Evolutionary conservation across 2,329 filamentous ascomycete genomes (phyloP).

Genomic region (Cordyceps farinosa): DNA sequence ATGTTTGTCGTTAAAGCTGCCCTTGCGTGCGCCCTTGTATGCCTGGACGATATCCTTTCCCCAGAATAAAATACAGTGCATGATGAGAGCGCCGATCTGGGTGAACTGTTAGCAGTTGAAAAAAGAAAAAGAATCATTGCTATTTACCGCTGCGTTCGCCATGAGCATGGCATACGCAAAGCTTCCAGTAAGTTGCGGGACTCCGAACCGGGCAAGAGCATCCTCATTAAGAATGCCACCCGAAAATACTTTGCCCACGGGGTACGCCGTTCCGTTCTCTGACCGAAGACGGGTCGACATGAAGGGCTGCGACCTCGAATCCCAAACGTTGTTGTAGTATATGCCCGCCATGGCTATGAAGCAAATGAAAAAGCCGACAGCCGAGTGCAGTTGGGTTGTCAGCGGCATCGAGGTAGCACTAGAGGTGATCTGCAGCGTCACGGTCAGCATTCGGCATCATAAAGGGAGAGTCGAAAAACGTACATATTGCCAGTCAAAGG

Average conservation of each 20-base stretch:
- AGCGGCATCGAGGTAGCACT: slow-evolving; percentile 51
- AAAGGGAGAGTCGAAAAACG: slow-evolving; percentile 29
- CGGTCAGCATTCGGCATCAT: not conserved
- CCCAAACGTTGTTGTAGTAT: slow-evolving; percentile 50
- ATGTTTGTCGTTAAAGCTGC: slow-evolving; percentile 47
- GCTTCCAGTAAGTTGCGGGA: slow-evolving; percentile 45
- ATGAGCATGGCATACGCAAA: slow-evolving; percentile 55
- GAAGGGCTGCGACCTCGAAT: slow-evolving; percentile 45
- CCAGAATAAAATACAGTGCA: slow-evolving; percentile 53
- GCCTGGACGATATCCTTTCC: slow-evolving; percentile 47
- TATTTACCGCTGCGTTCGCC: slow-evolving; percentile 49
- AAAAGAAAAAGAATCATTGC: slow-evolving; percentile 14
- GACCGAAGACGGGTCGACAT: slow-evolving; percentile 49
- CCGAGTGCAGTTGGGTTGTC: slow-evolving; percentile 44
- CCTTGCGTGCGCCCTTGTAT: slow-evolving; percentile 43
- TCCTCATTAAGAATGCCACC: slow-evolving; percentile 40
- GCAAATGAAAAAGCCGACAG: slow-evolving; percentile 45
- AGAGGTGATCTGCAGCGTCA: slow-evolving; percentile 45
- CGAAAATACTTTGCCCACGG: slow-evolving; percentile 37
- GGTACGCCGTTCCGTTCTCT: slow-evolving; percentile 40
- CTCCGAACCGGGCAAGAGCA: slow-evolving; percentile 40
- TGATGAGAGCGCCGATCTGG: slow-evolving; percentile 52
- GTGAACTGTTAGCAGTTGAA: not conserved
- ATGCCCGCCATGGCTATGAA: slow-evolving; percentile 48
- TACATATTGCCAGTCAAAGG: slow-evolving; percentile 55